Percentiles rank a stretch among this genome's conserved stretches.
phyloP scores from a whole-genome alignment of 2,329 filamentous ascomycete species.

The Amylocarpus encephaloides region DNA sequence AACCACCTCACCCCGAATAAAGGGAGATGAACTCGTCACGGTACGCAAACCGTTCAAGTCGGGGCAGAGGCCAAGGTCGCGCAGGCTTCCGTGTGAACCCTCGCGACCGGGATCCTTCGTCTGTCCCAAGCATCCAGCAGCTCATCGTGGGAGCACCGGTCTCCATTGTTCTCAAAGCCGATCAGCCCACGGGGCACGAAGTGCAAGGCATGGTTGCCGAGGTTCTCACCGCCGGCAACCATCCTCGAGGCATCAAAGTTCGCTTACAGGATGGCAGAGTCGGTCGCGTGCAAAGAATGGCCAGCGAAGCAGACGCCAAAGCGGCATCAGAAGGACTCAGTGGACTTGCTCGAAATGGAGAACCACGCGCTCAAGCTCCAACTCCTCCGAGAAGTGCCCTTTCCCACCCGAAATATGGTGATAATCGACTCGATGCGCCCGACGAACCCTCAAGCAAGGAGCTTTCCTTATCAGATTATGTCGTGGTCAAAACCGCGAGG shows the following conservation, averaged over 20 bases:
- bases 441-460: constrained; percentile 11
- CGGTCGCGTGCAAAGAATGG: constrained; percentile 28
- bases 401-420: constrained; percentile 5
- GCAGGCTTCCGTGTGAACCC: background rate
- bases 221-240: constrained; percentile 27
- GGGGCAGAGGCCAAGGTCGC: constrained; percentile 1
- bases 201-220: constrained; percentile 27
- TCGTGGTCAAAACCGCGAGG: constrained; percentile 15
- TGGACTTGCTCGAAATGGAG: constrained; percentile 18
- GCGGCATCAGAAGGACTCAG: constrained; percentile 13
- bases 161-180: constrained; percentile 29
- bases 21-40: constrained; percentile 4
- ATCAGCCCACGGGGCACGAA: constrained; percentile 28
- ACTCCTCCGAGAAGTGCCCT: background rate
- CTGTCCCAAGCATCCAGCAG: constrained; percentile 24
- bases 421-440: constrained; percentile 17
- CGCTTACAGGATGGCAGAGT: constrained; percentile 27
- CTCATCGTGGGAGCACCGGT: constrained; percentile 23
- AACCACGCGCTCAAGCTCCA: background rate
- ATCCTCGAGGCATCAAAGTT: constrained; percentile 31
- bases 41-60: constrained; percentile 2
- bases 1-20: too few species aligned
- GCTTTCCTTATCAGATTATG: constrained; percentile 19
- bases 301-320: constrained; percentile 16
- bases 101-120: background rate